These are phyloP conservation scores for Exophiala xenobiotica DNA, from an alignment of 2,329 filamentous ascomycete genomes.

Conservation along the genomic window DNA sequence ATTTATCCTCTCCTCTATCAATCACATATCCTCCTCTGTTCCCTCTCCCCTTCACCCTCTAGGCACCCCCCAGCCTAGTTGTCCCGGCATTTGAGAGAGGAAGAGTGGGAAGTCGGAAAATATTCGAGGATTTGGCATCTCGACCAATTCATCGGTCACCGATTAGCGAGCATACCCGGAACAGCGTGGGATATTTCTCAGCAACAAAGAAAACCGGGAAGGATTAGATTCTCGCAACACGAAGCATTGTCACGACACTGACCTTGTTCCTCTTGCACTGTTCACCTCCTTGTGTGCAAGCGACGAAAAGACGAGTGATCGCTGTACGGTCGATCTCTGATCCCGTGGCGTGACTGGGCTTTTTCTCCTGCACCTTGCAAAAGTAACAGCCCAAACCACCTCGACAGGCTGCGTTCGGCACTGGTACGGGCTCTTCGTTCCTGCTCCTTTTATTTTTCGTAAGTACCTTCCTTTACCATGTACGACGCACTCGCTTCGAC, in stretches of 20 bases:
- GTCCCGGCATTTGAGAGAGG: slow-evolving; percentile 8
- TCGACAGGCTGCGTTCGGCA: slow-evolving; percentile 1
- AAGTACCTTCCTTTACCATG: slow-evolving; percentile 15
- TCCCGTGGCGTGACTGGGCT: slow-evolving; percentile 27
- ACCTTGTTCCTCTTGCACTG: no score
- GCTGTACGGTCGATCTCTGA: slow-evolving; percentile 31
- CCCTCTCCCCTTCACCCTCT: slow-evolving; percentile 8
- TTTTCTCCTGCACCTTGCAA: slow-evolving; percentile 6
- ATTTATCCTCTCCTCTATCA: slow-evolving; percentile 10
- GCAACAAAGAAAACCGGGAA: slow-evolving; percentile 17
- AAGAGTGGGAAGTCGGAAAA: slow-evolving; percentile 13
- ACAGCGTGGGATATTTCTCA: slow-evolving; percentile 18
- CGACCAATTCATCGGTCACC: slow-evolving; percentile 11
- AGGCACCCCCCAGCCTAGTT: slow-evolving; percentile 25
- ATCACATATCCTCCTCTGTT: slow-evolving; percentile 4
- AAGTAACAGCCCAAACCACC: slow-evolving; percentile 2
- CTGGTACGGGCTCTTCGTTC: slow-evolving; percentile 13
- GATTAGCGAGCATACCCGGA: slow-evolving; percentile 20
- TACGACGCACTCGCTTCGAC: slow-evolving; percentile 6
- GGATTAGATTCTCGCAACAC: slow-evolving; percentile 7
- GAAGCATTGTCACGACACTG: slow-evolving; percentile 15
- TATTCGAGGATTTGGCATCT: slow-evolving; percentile 2
- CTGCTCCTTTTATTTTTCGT: slow-evolving; percentile 11
- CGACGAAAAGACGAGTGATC: slow-evolving; percentile 10
- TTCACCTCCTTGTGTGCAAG: not conserved